Conservation (phyloP, 768 basidiomycete species). For the Saitozyma podzolica region DNA sequence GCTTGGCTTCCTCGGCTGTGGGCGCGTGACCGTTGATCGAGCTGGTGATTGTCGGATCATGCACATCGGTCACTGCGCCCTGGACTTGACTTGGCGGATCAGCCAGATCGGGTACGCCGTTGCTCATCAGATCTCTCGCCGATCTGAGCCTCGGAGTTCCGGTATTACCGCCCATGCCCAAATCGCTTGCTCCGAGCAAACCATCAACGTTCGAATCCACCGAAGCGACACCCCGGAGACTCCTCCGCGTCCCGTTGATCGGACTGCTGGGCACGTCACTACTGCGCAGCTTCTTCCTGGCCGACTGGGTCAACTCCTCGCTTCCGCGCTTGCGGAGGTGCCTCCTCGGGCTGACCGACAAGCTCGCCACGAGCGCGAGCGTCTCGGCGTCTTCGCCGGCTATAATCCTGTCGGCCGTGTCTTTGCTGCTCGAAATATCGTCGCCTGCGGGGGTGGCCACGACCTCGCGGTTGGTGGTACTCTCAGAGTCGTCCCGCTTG, state of each 20-base stretch:
- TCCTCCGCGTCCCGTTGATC: neutral
- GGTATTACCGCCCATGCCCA: neutral
- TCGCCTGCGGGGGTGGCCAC: slow-evolving; percentile 1
- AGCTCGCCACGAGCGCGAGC: slow-evolving; percentile 29
- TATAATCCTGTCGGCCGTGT: slow-evolving; percentile 7
- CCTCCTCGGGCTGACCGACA: slow-evolving; percentile 23
- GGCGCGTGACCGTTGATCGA: neutral
- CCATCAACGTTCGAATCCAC: neutral
- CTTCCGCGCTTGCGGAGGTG: slow-evolving; percentile 14
- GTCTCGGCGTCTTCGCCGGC: slow-evolving; percentile 38
- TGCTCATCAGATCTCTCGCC: neutral
- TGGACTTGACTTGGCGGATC: neutral
- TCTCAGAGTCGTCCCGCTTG: neutral
- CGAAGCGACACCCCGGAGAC: neutral
- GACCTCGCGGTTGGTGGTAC: slow-evolving; percentile 2
- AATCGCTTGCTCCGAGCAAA: too few relatives aligned
- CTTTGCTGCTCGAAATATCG: neutral
- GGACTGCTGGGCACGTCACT: neutral
- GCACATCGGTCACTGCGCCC: neutral
- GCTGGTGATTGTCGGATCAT: neutral
- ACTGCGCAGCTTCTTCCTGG: neutral
- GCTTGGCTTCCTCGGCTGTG: neutral
- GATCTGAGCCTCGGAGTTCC: neutral
- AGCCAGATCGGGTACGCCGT: neutral
- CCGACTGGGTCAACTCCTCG: neutral